Base-by-base conservation (phyloP, 345 rosid genomes). In the Corymbia maculata region DNA sequence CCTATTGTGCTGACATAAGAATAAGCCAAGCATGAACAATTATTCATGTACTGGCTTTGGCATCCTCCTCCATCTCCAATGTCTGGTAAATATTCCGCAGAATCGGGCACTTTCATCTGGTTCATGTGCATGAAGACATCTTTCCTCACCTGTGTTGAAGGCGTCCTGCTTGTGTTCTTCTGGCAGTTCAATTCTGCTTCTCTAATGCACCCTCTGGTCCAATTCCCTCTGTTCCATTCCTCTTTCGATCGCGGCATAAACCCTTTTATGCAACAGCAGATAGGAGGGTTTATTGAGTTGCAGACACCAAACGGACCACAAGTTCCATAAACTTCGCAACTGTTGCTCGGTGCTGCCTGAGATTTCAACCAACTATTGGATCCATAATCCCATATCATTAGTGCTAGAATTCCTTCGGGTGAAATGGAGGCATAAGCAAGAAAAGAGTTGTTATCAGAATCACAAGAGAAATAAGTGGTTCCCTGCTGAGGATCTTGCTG, bases 271-370 rank as follows among this genome's bases (percentile, higher is more conserved):
- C 94, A 93, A 4, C 0, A 50, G 66, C 94, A 92, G 49, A 52
- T 59, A n/a, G 85, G 79, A 19, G 12, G n/a, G 17, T 52, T 86
- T 4, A 26, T 52, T 6, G 87, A 51, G 28, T 90, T 92, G 85
- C 93, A 91, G 7, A 88, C 42, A 6, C 92, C 90, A 32, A 87
- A 87, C 1, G 55, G 61, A 19, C 93, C 93, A 21, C 94, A 94
- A 21, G 61, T 57, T 10, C 88, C 79, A 55, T 89, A 91, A 47
- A 66, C 16, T 4, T 88, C 90, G 8, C 93, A 92, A 15, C 22
- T 42, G 9, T 64, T 75, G 42, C 64, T 88, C 2, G 91, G 90
- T 36, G 6, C 88, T 2, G 4, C 57, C 85, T 79, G 52, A 5
- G 10, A 6, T 6, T 6, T 70, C 3, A 6, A 7, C 95, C 91